Evolutionary conservation across 345 rosid species (phyloP).

Genomic region (Toxicodendron radicans): DNA sequence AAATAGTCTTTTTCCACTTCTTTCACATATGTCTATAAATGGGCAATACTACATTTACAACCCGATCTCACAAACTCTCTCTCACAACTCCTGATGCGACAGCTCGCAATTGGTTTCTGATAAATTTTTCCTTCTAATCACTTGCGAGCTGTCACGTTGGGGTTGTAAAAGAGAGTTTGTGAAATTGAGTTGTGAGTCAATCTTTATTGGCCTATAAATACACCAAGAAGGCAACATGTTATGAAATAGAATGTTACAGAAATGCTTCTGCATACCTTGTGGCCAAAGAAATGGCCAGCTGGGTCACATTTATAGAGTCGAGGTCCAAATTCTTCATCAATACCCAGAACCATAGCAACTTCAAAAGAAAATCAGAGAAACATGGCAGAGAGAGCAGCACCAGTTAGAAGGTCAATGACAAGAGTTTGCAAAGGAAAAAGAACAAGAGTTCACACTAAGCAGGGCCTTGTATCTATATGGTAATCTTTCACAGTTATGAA

Average conservation of each 20-base stretch:
- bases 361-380: constrained; percentile 16
- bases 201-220: too few species aligned
- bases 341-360: constrained; percentile 98
- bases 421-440: background rate
- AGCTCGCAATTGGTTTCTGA: too few species aligned
- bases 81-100: too few species aligned
- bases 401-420: background rate
- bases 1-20: too few species aligned
- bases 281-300: constrained; percentile 97
- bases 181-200: too few species aligned
- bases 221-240: background rate
- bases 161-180: too few species aligned
- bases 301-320: constrained; percentile 96
- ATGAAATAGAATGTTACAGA: background rate
- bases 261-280: constrained; percentile 58
- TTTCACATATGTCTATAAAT: background rate
- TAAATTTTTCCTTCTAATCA: too few species aligned
- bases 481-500: background rate
- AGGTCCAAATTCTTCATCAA: constrained; percentile 96
- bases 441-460: background rate
- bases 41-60: too few species aligned
- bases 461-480: background rate
- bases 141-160: too few species aligned
- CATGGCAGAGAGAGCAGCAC: constrained; percentile 4
- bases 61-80: too few species aligned